Evolutionary conservation across 345 rosid genomes (phyloP), one percentile per base, ranked within the genome.

Genomic region (Gossypium rotundifolium): DNA sequence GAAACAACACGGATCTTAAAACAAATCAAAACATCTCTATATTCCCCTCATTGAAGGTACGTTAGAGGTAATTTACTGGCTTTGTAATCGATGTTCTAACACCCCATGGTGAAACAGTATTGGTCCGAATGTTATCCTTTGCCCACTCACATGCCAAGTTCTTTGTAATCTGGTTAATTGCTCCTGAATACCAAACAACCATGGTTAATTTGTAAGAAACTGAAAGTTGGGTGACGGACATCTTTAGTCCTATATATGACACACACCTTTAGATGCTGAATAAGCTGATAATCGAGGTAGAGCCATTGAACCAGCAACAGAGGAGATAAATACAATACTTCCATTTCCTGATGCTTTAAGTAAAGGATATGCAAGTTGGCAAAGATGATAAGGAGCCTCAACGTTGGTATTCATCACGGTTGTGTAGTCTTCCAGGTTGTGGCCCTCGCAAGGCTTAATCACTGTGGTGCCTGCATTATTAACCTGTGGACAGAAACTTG

Each of bases 91-190:
- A 49, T 17, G 90, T 88, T 42, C 7, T 63, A 69, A 81, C 75
- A 33, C 68, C 25, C 81, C 78, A 78, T 17, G 92, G 93, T 1
- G 92, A 86, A n/a, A 88, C 87, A 22, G 80, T 68, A 27, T 91
- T 89, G 27, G 80, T 59, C 78, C 93, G 83, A 77, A 89, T 88
- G n/a, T 78, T 81, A 71, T 89, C 93, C 13, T 73, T 86, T 10
- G 89, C 93, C 91, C 97, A 88, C 74, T 90, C 94, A 60, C 93
- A 91, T n/a, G 93, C 89, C 79, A 88, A 77, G 53, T 83, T 83
- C 75, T 69, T 89, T 1, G 90, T 61, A 23, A 89, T 77, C 71
- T 85, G 92, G 53, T 82, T 81, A 66, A 86, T 58, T 7, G 93
- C 91, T 55, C 87, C 91, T 85, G 75, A 11, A 38, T 57, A 4